Evolutionary conservation across 1,284 basidiomycete genomes (phyloP), one percentile per base, ranked within the genome.

Genomic region (Apiotrichum laibachii): DNA sequence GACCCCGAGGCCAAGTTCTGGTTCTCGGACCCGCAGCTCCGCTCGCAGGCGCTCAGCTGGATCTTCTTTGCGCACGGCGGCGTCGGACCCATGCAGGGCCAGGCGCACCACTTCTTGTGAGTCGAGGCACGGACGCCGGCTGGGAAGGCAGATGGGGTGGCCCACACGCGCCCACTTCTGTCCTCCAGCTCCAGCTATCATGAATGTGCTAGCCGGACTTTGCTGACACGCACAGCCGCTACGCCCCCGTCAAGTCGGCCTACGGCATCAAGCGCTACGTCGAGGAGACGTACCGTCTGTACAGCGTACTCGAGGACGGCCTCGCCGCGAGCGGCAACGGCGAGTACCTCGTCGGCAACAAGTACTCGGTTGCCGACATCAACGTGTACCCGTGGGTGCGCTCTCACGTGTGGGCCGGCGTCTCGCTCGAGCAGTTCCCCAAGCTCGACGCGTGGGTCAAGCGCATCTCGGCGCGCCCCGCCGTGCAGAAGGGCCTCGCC

Each of bases 231-330:
- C 44, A 21, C 34, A 70, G 66, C 71, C 72, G 74, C 50, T 78
- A 77, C 65, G 75, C 75, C 16, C 75, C 76, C 31, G 68, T 77
- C 62, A 79, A 78, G 67, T 75, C 78, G 56, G 73, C 73, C 26
- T 79, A 77, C 66, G 77, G 71, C 39, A 80, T 81, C 64, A 77
- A 77, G 85, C 84, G 88, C 52, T 92, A 90, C 77, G 66, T 82
- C 31, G 83, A 88, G 39, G 90, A 92, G 80, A 88, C 88, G 3
- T 85, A 85, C 72, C 84, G 90, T 34, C 81, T 92, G 6, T 90
- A 88, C 72, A 79, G 83, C 43, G 89, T 92, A 11, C 82, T 92
- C 56, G 85, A 92, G 65, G 83, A 84, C 57, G 84, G 85, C 21
- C 82, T 93, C 2, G 72, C 78, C 35, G 81, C 26, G 26, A 31